These are phyloP conservation scores for Venturia carpophila DNA, from an alignment of 2,329 filamentous ascomycete species.

Conservation along the genomic window DNA sequence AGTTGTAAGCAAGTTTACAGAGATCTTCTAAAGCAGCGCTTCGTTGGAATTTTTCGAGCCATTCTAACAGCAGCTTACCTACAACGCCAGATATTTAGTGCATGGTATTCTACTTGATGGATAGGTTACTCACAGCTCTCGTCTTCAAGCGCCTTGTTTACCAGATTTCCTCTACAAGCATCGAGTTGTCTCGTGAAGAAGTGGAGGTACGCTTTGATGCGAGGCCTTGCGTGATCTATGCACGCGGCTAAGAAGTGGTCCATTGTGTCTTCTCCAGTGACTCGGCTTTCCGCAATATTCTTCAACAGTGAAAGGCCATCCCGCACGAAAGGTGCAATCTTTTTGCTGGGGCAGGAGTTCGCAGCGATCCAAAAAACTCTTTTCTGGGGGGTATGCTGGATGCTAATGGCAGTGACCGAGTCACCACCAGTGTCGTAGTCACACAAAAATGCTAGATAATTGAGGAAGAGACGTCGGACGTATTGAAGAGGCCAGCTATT, in stretches of 20 bases:
- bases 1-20: conserved; percentile 7
- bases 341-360: conserved; percentile 2
- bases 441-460: background rate
- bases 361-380: background rate
- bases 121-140: background rate
- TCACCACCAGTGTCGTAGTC: conserved; percentile 6
- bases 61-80: background rate
- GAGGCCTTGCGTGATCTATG: conserved; percentile 1
- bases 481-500: conserved; percentile 1
- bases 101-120: background rate
- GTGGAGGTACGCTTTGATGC: conserved; percentile 1
- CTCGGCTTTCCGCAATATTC: background rate
- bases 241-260: background rate
- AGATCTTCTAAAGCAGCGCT: conserved; percentile 1
- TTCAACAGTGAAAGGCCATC: background rate
- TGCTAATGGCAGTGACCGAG: conserved; percentile 4
- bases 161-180: background rate
- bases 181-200: conserved; percentile 3
- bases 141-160: background rate
- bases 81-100: background rate
- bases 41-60: conserved; percentile 8
- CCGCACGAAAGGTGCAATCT: conserved; percentile 10
- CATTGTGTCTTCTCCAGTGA: background rate
- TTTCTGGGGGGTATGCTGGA: background rate
- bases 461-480: conserved; percentile 9